A percentile compares a stretch with the other conserved stretches of the same genome.
phyloP scores from a whole-genome alignment of 1,284 basidiomycete species.

The Stereum hirsutum region DNA sequence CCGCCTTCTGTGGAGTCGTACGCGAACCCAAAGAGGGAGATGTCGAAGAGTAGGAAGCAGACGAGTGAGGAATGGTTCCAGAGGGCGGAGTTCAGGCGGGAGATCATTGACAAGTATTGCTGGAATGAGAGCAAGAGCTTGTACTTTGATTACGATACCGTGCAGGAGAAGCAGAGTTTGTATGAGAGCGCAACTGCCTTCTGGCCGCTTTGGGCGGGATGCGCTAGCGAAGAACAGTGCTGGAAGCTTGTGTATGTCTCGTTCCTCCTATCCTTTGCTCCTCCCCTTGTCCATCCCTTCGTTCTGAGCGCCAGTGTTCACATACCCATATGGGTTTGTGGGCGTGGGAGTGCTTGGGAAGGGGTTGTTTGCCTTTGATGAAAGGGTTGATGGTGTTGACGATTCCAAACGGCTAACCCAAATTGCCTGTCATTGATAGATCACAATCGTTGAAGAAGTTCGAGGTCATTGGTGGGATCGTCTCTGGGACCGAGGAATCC shows the following conservation, averaged over 20 bases:
- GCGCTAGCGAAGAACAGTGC: slow-evolving; percentile 91
- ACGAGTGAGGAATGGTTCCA: slow-evolving; percentile 85
- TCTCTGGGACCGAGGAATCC: slow-evolving; percentile 95
- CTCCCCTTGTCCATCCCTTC: too few species aligned
- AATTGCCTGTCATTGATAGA: too few species aligned
- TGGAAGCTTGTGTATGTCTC: slow-evolving; percentile 79
- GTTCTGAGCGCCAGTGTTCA: background rate
- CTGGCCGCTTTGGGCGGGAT: slow-evolving; percentile 97
- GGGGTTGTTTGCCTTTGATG: slow-evolving; percentile 10
- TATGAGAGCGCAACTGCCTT: slow-evolving; percentile 95
- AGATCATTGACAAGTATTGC: slow-evolving; percentile 88
- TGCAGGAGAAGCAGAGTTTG: slow-evolving; percentile 80
- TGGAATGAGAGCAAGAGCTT: slow-evolving; percentile 95
- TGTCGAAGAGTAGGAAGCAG: slow-evolving; percentile 57
- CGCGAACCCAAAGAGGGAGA: slow-evolving; percentile 46
- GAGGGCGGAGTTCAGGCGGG: slow-evolving; percentile 74
- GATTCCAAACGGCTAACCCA: too few species aligned
- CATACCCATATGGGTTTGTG: background rate
- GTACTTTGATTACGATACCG: slow-evolving; percentile 97
- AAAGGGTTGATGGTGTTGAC: too few species aligned
- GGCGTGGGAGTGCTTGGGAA: slow-evolving; percentile 1
- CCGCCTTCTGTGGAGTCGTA: slow-evolving; percentile 81
- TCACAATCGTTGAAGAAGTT: slow-evolving; percentile 88
- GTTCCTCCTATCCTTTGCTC: slow-evolving; percentile 1
- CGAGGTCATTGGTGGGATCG: slow-evolving; percentile 92